Percentiles rank a stretch among this genome's conserved stretches.
phyloP scores from a whole-genome alignment of 129 eudicot species.

The Tanacetum coccineum region DNA sequence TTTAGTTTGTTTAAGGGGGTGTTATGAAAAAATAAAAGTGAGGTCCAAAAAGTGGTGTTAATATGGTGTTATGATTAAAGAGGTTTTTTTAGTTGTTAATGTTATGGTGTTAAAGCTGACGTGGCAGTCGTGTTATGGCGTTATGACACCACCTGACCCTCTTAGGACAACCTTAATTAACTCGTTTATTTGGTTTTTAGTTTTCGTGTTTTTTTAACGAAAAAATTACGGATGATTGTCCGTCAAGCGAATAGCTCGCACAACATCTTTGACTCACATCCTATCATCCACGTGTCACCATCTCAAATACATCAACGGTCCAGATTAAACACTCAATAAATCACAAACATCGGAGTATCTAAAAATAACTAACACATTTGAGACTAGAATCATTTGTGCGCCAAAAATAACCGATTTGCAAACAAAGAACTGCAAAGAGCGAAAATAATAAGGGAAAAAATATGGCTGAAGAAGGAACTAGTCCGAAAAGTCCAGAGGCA shows the following conservation, averaged over 20 bases:
- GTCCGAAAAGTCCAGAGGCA: constrained; percentile 85
- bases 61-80: too few species aligned
- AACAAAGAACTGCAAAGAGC: not conserved
- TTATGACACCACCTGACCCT: too few species aligned
- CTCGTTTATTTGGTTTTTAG: too few species aligned
- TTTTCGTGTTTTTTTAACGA: not conserved
- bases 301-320: constrained; percentile 16
- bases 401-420: constrained; percentile 26
- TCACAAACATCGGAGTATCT: constrained; percentile 7
- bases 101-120: too few species aligned
- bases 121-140: too few species aligned
- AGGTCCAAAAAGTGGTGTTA: too few species aligned
- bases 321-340: not conserved
- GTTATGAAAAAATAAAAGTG: too few species aligned
- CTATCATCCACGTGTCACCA: too few species aligned
- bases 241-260: constrained; percentile 17
- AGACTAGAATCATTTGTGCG: constrained; percentile 1
- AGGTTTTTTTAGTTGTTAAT: too few species aligned
- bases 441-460: constrained; percentile 3
- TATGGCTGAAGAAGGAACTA: constrained; percentile 43
- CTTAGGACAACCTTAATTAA: too few species aligned
- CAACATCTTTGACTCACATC: constrained; percentile 19
- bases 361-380: not conserved
- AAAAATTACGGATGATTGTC: constrained; percentile 17
- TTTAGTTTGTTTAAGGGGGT: too few species aligned